Percentiles rank a stretch among this genome's conserved stretches.
These are phyloP conservation scores for Betula pendula DNA, from an alignment of 306 rosid genomes.

Conservation along the genomic window DNA sequence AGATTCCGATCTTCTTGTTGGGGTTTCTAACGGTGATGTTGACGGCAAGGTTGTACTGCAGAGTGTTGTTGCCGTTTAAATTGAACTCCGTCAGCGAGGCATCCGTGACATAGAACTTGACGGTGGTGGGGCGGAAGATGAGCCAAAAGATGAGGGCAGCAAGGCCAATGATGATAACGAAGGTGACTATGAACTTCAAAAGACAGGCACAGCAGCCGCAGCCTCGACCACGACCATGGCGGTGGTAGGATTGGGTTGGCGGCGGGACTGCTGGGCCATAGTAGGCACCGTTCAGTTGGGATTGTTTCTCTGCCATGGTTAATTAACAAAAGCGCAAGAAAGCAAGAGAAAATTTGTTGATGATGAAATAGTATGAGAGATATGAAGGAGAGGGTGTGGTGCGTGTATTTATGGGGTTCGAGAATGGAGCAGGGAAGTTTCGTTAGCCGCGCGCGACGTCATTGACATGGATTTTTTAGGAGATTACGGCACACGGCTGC, in stretches of 20 bases:
- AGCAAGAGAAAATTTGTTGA: neutral
- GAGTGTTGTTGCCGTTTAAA: slow-evolving; percentile 17
- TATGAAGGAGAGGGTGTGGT: neutral
- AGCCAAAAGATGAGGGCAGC: slow-evolving; percentile 29
- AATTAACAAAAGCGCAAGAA: neutral
- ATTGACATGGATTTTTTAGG: neutral
- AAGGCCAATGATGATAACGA: slow-evolving; percentile 24
- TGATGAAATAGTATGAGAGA: neutral
- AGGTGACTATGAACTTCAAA: slow-evolving; percentile 8
- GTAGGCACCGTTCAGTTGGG: slow-evolving; percentile 1
- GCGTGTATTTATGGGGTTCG: neutral
- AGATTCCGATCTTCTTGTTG: slow-evolving; percentile 60
- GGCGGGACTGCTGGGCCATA: slow-evolving; percentile 1
- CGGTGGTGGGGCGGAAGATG: slow-evolving; percentile 22
- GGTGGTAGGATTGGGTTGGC: neutral
- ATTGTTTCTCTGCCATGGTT: slow-evolving; percentile 2
- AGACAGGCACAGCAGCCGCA: slow-evolving; percentile 17
- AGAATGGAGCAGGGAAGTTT: neutral
- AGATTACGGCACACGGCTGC: neutral
- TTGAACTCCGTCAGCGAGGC: slow-evolving; percentile 36
- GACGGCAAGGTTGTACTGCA: slow-evolving; percentile 33
- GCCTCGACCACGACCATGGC: neutral
- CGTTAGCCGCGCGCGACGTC: neutral
- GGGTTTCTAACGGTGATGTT: slow-evolving; percentile 65
- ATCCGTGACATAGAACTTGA: slow-evolving; percentile 30